Evolutionary conservation across 164 flowering plant genomes (phyloP), one percentile per base, ranked within the genome.

Genomic region (Liriodendron chinense): DNA sequence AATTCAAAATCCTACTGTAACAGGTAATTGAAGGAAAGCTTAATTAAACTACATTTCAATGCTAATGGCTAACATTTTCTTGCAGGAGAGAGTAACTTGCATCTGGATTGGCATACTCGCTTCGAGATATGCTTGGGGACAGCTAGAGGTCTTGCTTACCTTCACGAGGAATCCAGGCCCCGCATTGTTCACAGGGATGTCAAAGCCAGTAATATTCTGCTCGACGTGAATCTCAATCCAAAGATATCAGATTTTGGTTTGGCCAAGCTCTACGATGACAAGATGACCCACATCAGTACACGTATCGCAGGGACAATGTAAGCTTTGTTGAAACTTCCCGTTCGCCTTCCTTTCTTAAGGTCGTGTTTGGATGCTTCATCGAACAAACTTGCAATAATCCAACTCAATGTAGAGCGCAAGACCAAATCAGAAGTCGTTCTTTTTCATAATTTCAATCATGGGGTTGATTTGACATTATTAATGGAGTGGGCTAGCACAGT

Each of bases 151-250:
- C 86, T 92, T 21, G 80, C 95, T 68, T 92, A 91, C 82, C 95
- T 92, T 73, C 97, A 91, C 49, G 94, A 91, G 76, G 95, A 91
- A 68, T 91, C 95, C 18, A 78, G 90, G 66, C 68, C 84, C 34
- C 78, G 91, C 25, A 88, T 92, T 70, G 88, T 92, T 9, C 97
- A 91, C 69, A 80, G 97, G 73, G 97, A 91, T 81, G 91, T 92
- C 43, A 92, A 91, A 79, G 89, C 97, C n/a, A 89, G 94, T 72
- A 92, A 92, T 76, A 89, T 91, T 78, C 83, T 92, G 47, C 91
- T 91, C 1, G 92, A 91, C 66, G 72, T 69, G 2, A 61, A 77
- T 8, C 68, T 77, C 21, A 77, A 68, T 47, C 80, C 80, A 16
- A 77, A 77, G 68, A 73, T 77, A 21, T 77, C 80, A 34, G 80